Base-by-base conservation (phyloP, 139 green algal species). In the Chlorella sp. region DNA sequence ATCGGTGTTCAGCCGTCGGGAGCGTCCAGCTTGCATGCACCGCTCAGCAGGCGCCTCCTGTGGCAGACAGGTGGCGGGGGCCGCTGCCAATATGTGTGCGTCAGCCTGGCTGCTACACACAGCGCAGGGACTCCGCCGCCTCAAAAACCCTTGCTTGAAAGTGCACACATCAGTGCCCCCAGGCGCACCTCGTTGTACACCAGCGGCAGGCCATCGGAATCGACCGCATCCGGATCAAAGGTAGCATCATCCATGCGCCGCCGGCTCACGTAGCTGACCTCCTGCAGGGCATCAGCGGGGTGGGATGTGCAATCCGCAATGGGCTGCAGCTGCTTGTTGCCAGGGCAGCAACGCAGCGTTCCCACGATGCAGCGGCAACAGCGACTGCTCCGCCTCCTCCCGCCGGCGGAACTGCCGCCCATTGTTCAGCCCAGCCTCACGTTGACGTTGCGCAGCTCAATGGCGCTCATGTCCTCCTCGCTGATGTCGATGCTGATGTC, bases 201-300 rank as follows among this genome's bases (percentile, higher is more conserved):
- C 62, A 83, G 62, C 6, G 78, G 78, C 78, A 83, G 78, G 30
- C 78, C 78, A 26, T 83, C 78, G n/a, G 92, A 90, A 83, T 97
- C 94, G 16, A 96, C 90, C 46, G 87, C 93, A 46, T 95, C 70
- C 0, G 91, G 87, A 81, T 96, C 90, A 79, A 96, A 96, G 73
- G 89, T 87, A 0, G 68, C 86, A 26, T 86, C 82, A 60, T 95
- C 91, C 83, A 96, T 76, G 32, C 93, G 89, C 20, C 92, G 88
- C 3, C 93, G 87, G 67, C 80, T 91, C 17, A 96, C 93, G 82
- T 96, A 96, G 4, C 85, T 92, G 41, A 92, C 76, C 22, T 83
- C 84, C 90, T 94, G 81, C 80, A 80, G 24, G 5, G 26, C 6
- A 56, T 38, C 17, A 67, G 22, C 28, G 58, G 58, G 5, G 19